These are phyloP conservation scores for Pezicula radicicola DNA, from an alignment of 2,329 filamentous ascomycete genomes.

Conservation along the genomic window DNA sequence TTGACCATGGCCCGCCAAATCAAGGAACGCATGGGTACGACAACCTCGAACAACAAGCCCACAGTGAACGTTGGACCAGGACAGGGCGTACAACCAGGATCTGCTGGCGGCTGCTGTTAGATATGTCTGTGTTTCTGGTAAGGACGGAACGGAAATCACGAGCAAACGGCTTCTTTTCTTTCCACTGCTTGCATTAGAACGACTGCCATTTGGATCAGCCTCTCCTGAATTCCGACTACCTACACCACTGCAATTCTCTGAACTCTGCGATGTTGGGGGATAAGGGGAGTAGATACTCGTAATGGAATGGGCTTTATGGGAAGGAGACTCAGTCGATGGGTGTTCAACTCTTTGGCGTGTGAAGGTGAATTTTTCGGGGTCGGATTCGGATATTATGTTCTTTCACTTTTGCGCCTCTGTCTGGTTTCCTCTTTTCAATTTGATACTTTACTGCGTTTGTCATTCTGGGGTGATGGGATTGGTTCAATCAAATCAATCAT, in stretches of 20 bases:
- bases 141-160: slow-evolving; percentile 11
- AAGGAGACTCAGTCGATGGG: slow-evolving; percentile 14
- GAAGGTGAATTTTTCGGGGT: slow-evolving; percentile 14
- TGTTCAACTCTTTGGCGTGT: slow-evolving; percentile 19
- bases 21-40: slow-evolving; percentile 99
- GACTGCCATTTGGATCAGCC: slow-evolving; percentile 26
- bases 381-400: slow-evolving; percentile 10
- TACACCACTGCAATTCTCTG: slow-evolving; percentile 23
- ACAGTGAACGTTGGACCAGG: slow-evolving; percentile 94
- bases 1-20: slow-evolving; percentile 99
- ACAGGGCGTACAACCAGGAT: slow-evolving; percentile 86
- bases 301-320: slow-evolving; percentile 22
- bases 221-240: slow-evolving; percentile 24
- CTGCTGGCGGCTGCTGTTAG: slow-evolving; percentile 89
- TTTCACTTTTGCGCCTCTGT: not conserved
- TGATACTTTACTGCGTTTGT: slow-evolving; percentile 11
- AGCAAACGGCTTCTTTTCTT: slow-evolving; percentile 18
- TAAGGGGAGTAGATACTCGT: slow-evolving; percentile 21
- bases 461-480: slow-evolving; percentile 13
- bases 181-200: slow-evolving; percentile 26
- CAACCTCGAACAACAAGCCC: slow-evolving; percentile 93
- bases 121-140: slow-evolving; percentile 24
- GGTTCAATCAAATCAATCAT: slow-evolving; percentile 4
- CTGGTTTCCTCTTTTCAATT: slow-evolving; percentile 9
- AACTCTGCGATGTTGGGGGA: slow-evolving; percentile 6